phyloP scores from a whole-genome alignment of 108 stramenopile species.

The Fragilariopsis cylindrus region DNA sequence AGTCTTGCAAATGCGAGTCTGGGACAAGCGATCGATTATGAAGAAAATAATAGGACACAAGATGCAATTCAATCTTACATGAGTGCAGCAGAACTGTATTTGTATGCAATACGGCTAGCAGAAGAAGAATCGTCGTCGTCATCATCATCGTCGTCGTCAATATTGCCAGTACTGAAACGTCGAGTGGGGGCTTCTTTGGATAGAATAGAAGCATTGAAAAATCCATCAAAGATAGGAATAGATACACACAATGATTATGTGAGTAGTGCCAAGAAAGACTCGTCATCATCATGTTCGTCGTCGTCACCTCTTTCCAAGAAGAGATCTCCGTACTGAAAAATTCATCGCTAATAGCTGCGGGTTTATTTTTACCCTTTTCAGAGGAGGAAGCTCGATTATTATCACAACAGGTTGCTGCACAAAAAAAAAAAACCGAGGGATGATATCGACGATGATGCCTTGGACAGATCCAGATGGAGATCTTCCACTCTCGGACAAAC shows the following conservation, averaged over 20 bases:
- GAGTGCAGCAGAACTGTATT: conserved; percentile 51
- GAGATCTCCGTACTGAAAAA: conserved; percentile 66
- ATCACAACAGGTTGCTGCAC: conserved; percentile 21
- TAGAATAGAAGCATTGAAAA: conserved; percentile 62
- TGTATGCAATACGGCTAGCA: conserved; percentile 43
- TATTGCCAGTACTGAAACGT: conserved; percentile 41
- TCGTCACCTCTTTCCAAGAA: conserved; percentile 31
- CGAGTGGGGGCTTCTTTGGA: conserved; percentile 50
- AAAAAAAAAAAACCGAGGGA: not conserved
- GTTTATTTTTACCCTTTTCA: conserved; percentile 75
- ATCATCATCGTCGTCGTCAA: conserved; percentile 1
- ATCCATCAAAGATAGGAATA: not conserved
- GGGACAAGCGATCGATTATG: conserved; percentile 48
- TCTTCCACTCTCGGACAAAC: conserved; percentile 57
- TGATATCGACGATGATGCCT: conserved; percentile 1
- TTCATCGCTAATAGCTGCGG: conserved; percentile 59
- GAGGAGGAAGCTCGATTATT: conserved; percentile 61
- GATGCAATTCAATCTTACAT: conserved; percentile 49
- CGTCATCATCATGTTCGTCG: conserved; percentile 11
- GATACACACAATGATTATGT: not conserved
- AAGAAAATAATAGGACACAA: conserved; percentile 40
- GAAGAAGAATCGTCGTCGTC: conserved; percentile 2
- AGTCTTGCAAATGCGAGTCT: conserved; percentile 48
- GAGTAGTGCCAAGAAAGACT: conserved; percentile 9
- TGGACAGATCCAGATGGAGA: conserved; percentile 57